Evolutionary conservation across 2,329 filamentous ascomycete genomes (phyloP).

Genomic region (Cytospora mali): DNA sequence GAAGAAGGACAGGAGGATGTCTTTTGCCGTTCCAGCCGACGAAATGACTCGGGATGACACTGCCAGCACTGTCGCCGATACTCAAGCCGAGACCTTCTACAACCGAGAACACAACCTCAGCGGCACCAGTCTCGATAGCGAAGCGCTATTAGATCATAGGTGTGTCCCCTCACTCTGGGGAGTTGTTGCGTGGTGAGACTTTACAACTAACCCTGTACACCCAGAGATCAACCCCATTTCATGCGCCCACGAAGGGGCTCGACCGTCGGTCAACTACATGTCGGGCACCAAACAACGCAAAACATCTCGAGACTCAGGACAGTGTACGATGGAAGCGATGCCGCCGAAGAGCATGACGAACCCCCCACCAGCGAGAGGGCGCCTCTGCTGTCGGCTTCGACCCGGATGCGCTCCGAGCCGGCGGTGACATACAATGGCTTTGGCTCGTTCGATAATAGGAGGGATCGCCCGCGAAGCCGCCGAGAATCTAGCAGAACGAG

Average conservation of each 20-base stretch:
- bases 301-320: constrained; percentile 33
- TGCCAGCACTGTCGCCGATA: constrained; percentile 31
- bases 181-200: neutral
- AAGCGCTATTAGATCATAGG: constrained; percentile 85
- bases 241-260: constrained; percentile 67
- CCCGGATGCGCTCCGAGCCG: constrained; percentile 40
- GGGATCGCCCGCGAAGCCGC: constrained; percentile 41
- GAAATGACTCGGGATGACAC: constrained; percentile 46
- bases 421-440: constrained; percentile 40
- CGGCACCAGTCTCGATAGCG: constrained; percentile 85
- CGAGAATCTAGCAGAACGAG: constrained; percentile 57
- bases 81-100: constrained; percentile 50
- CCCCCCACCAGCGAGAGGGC: constrained; percentile 51
- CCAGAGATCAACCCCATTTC: constrained; percentile 57
- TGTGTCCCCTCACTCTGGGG: constrained; percentile 41
- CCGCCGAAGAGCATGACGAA: constrained; percentile 53
- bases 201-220: constrained; percentile 30
- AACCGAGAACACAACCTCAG: constrained; percentile 65
- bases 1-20: constrained; percentile 74
- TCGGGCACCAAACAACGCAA: constrained; percentile 36
- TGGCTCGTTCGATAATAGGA: constrained; percentile 46
- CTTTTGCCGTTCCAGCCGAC: constrained; percentile 70
- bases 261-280: constrained; percentile 43
- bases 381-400: constrained; percentile 54
- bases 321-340: constrained; percentile 41